Percentiles rank a stretch among this genome's conserved stretches.
Evolutionary conservation across 2,329 filamentous ascomycete genomes (phyloP).

Genomic region (Fusarium pseudocircinatum): DNA sequence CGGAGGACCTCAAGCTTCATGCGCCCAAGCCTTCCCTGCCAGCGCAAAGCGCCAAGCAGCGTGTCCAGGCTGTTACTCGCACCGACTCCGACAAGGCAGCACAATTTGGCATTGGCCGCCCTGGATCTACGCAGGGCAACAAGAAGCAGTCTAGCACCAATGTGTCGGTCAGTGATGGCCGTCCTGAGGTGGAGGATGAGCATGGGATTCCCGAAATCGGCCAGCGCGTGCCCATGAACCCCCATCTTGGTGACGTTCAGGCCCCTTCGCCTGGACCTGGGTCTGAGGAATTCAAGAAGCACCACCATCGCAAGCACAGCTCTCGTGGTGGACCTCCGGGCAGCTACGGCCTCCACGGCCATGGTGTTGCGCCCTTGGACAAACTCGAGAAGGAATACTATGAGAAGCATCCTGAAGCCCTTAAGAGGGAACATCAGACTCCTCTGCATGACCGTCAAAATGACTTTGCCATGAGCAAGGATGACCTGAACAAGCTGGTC

Average conservation of each 20-base stretch:
- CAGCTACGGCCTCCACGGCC: slow-evolving; percentile 92
- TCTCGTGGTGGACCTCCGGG: slow-evolving; percentile 78
- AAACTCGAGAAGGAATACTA: slow-evolving; percentile 93
- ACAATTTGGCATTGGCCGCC: slow-evolving; percentile 82
- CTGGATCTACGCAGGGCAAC: slow-evolving; percentile 61
- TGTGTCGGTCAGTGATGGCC: slow-evolving; percentile 61
- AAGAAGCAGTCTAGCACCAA: slow-evolving; percentile 73
- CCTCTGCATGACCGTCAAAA: slow-evolving; percentile 65
- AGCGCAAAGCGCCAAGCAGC: slow-evolving; percentile 80
- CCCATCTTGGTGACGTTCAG: slow-evolving; percentile 92
- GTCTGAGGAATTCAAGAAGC: slow-evolving; percentile 54
- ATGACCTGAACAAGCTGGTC: slow-evolving; percentile 90
- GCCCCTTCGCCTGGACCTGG: slow-evolving; percentile 83
- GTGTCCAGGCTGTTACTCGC: slow-evolving; percentile 84
- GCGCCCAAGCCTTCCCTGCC: slow-evolving; percentile 90
- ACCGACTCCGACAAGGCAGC: slow-evolving; percentile 91
- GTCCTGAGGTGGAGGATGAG: slow-evolving; percentile 71
- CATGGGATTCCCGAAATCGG: slow-evolving; percentile 94
- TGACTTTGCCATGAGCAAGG: slow-evolving; percentile 88
- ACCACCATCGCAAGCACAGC: slow-evolving; percentile 78
- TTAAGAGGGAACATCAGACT: slow-evolving; percentile 75
- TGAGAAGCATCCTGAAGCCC: slow-evolving; percentile 86
- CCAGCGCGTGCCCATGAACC: slow-evolving; percentile 92
- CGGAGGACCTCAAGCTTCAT: slow-evolving; percentile 84
- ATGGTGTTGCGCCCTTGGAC: slow-evolving; percentile 78